A percentile compares a stretch with the other conserved stretches of the same genome.
Conservation (phyloP, 305 asterid genomes). For the Fraxinus sp. region DNA sequence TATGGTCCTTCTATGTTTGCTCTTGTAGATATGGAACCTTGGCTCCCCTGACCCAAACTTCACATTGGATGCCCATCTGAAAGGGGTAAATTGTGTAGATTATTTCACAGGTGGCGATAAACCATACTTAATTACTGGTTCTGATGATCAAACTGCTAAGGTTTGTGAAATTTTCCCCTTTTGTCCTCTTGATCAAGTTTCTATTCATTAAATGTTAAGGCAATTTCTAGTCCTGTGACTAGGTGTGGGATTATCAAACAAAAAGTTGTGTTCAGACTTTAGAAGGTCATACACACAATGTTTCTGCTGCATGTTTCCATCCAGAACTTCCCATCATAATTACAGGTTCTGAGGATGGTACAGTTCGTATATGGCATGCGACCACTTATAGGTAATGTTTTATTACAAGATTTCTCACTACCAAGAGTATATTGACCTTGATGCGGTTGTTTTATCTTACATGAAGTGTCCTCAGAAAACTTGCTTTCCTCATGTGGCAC, state of each 20-base stretch:
- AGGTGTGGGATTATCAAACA: constrained; percentile 99
- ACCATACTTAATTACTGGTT: constrained; percentile 89
- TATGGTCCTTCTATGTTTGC: constrained; percentile 2
- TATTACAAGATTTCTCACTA: constrained; percentile 19
- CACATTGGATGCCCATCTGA: constrained; percentile 93
- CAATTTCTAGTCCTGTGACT: constrained; percentile 30
- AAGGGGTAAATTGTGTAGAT: constrained; percentile 98
- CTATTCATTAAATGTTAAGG: constrained; percentile 11
- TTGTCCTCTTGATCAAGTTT: constrained; percentile 20
- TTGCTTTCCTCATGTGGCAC: not conserved
- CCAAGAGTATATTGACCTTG: constrained; percentile 4
- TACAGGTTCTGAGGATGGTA: constrained; percentile 99
- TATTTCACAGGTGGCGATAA: constrained; percentile 98
- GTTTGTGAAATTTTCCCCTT: constrained; percentile 40
- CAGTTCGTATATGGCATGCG: constrained; percentile 97
- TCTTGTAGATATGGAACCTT: constrained; percentile 90
- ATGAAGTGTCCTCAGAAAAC: constrained; percentile 6
- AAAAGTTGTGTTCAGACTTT: constrained; percentile 96
- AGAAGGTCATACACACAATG: constrained; percentile 98
- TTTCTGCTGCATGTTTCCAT: constrained; percentile 96
- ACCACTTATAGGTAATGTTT: constrained; percentile 79
- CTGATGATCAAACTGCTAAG: constrained; percentile 99
- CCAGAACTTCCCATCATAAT: constrained; percentile 97
- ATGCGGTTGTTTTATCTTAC: not conserved
- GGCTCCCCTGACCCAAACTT: constrained; percentile 99